phyloP scores from a whole-genome alignment of 2,329 filamentous ascomycete species.

The Uncinocarpus reesii region DNA sequence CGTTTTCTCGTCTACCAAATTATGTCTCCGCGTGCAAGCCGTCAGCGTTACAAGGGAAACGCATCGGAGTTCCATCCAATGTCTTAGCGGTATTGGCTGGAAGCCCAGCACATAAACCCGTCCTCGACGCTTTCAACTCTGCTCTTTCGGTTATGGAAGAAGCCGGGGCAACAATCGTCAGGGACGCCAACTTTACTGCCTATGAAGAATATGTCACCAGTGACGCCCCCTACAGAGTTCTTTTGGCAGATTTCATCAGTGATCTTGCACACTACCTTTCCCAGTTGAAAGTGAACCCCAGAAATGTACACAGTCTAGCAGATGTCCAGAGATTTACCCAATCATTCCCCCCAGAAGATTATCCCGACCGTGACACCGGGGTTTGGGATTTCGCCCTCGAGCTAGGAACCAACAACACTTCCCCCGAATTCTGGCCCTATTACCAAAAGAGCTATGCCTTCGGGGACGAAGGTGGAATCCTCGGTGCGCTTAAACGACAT shows the following conservation, averaged over 20 bases:
- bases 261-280: slow-evolving; percentile 48
- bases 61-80: slow-evolving; percentile 56
- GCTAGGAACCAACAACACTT: slow-evolving; percentile 47
- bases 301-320: slow-evolving; percentile 43
- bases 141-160: slow-evolving; percentile 44
- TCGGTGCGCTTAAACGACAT: slow-evolving; percentile 48
- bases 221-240: slow-evolving; percentile 32
- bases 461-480: slow-evolving; percentile 50
- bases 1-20: slow-evolving; percentile 45
- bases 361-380: slow-evolving; percentile 49
- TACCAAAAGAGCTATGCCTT: slow-evolving; percentile 46
- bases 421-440: slow-evolving; percentile 46
- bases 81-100: slow-evolving; percentile 31
- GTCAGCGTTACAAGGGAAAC: slow-evolving; percentile 45
- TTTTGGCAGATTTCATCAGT: slow-evolving; percentile 48
- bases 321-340: slow-evolving; percentile 50
- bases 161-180: slow-evolving; percentile 52
- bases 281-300: slow-evolving; percentile 48
- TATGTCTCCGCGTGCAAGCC: slow-evolving; percentile 51
- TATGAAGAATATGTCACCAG: slow-evolving; percentile 38
- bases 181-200: slow-evolving; percentile 49
- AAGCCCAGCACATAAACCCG: slow-evolving; percentile 21
- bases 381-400: slow-evolving; percentile 47
- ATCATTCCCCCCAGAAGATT: slow-evolving; percentile 45
- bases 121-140: slow-evolving; percentile 45